Conservation (phyloP, 768 basidiomycete species). For the Suillus fuscotomentosus region DNA sequence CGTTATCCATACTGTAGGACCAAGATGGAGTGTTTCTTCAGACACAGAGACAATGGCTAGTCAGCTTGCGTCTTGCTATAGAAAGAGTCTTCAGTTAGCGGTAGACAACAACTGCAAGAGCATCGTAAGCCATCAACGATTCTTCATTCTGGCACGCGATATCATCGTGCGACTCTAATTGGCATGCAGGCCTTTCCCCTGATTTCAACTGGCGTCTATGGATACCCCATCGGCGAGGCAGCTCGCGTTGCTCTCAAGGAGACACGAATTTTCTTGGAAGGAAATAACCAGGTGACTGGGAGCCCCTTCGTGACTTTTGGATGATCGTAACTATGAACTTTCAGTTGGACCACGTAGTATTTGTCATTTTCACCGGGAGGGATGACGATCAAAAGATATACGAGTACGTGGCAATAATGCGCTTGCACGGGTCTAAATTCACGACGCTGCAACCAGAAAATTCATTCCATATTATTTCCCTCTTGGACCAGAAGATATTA, state of each 20-base stretch:
- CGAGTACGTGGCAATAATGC: slow-evolving; percentile 43
- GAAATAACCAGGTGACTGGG: slow-evolving; percentile 41
- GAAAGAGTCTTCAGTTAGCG: slow-evolving; percentile 59
- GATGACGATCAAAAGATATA: slow-evolving; percentile 63
- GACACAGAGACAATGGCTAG: slow-evolving; percentile 44
- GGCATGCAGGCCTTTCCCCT: slow-evolving; percentile 68
- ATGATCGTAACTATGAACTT: background rate
- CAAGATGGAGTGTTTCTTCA: slow-evolving; percentile 48
- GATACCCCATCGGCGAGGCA: slow-evolving; percentile 74
- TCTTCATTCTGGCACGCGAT: background rate
- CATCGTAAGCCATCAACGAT: slow-evolving; percentile 42
- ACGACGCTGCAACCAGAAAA: slow-evolving; percentile 23
- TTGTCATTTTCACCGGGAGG: slow-evolving; percentile 60
- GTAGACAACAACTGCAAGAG: slow-evolving; percentile 57
- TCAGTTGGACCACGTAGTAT: slow-evolving; percentile 70
- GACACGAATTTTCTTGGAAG: slow-evolving; percentile 57
- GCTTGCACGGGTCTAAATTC: background rate
- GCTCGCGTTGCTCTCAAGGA: slow-evolving; percentile 66
- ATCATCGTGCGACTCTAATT: background rate
- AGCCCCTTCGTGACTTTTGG: background rate
- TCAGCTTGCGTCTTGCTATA: slow-evolving; percentile 69
- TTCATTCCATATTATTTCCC: slow-evolving; percentile 71
- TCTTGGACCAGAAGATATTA: slow-evolving; percentile 5
- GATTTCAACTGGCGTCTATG: slow-evolving; percentile 77
- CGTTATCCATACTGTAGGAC: slow-evolving; percentile 83